A percentile compares a stretch with the other conserved stretches of the same genome.
These are phyloP conservation scores for Anthoceros angustus DNA, from an alignment of 225 moss, liverwort and hornwort genomes.

Conservation along the genomic window DNA sequence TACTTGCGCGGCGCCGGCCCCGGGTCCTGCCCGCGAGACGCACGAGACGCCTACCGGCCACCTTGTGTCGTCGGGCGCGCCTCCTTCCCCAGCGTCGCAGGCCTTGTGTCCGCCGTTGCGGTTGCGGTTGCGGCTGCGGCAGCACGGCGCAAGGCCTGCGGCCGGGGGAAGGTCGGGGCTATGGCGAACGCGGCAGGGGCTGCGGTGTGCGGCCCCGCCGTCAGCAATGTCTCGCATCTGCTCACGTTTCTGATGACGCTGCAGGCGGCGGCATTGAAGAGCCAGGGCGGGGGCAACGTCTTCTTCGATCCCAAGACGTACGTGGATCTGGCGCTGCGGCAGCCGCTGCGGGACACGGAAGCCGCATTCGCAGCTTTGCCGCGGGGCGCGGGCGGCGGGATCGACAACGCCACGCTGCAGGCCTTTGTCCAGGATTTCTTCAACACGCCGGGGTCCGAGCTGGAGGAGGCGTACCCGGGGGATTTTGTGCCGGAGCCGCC, in stretches of 20 bases:
- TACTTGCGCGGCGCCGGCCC: too few species aligned
- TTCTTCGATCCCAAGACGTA: slow-evolving; percentile 56
- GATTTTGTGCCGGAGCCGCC: slow-evolving; percentile 27
- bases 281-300: slow-evolving; percentile 14
- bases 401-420: slow-evolving; percentile 24
- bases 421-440: slow-evolving; percentile 36
- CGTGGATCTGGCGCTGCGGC: slow-evolving; percentile 41
- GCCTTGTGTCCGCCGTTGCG: neutral
- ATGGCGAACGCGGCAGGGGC: slow-evolving; percentile 16
- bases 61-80: too few species aligned
- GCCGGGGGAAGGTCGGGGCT: slow-evolving; percentile 7
- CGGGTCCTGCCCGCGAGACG: too few species aligned
- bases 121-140: neutral
- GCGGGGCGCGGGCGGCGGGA: slow-evolving; percentile 17
- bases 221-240: slow-evolving; percentile 28
- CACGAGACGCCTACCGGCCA: too few species aligned
- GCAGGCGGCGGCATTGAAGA: slow-evolving; percentile 33
- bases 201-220: slow-evolving; percentile 22
- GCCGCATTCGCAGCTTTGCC: slow-evolving; percentile 31
- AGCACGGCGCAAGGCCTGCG: neutral
- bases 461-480: slow-evolving; percentile 19
- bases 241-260: slow-evolving; percentile 37
- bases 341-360: slow-evolving; percentile 26
- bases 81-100: neutral
- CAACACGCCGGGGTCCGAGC: slow-evolving; percentile 43